Base-by-base conservation (phyloP, 441 rosid species). In the Pelargonium fulgidum region DNA sequence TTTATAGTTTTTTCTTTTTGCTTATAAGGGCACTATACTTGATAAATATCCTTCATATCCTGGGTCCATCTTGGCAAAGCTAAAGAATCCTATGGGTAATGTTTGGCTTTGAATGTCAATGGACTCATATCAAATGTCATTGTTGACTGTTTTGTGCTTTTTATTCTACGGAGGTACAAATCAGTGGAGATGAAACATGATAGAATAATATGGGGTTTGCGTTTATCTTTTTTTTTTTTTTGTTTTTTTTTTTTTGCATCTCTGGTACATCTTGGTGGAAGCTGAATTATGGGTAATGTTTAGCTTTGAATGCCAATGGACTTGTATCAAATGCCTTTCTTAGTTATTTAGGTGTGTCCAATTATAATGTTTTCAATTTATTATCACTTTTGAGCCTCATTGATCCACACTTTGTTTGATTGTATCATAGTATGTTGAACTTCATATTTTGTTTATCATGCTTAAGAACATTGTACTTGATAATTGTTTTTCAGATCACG, bases 21-120 rank as follows among this genome's bases (percentile, higher is more conserved):
- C 13, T 47, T n/a, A n/a, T 47, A 47, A 12, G 13, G 14, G 4
- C 12, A 9, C 13, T 47, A 13, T 47, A 3, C 54, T 47, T 10
- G 1, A 47, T 47, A 47, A 47, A 12, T 47, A 13, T 10, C 13
- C 13, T 47, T 47, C 54, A 47, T 12, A 47, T 48, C 54, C 3
- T 48, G 54, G 54, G 81, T 74, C 81, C 74, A 81, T 84, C 83
- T 84, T 81, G 81, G 80, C 80, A 65, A 74, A 78, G 83, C 68
- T 71, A 56, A 71, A 36, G 26, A 62, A 47, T 65, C 78, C 47
- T 52, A 13, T 13, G 16, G 54, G 42, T 42, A 44, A 36, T 54
- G 58, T 13, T 7, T 48, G 4, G 56, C 63, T 58, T 70, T 65
- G 41, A 62, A 48, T 59, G 52, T 48, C 16, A 48, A 13, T 48